These are phyloP conservation scores for Sordaria brevicollis DNA, from an alignment of 495 filamentous ascomycete genomes.

Conservation along the genomic window DNA sequence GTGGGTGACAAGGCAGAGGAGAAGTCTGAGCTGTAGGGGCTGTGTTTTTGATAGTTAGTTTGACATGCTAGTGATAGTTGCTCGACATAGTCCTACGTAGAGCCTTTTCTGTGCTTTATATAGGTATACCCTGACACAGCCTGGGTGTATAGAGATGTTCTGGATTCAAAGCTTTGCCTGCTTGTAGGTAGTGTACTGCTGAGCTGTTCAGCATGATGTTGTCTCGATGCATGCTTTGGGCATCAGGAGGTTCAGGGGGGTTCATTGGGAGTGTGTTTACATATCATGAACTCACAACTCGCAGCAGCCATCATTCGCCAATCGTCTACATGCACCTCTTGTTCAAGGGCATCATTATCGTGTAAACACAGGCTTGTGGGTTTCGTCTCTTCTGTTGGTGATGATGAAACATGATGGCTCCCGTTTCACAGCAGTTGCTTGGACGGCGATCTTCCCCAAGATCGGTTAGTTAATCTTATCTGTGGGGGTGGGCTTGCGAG, in stretches of 20 bases:
- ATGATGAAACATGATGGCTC: neutral
- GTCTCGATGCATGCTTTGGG: neutral
- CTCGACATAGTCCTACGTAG: neutral
- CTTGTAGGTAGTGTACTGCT: neutral
- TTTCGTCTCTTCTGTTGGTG: neutral
- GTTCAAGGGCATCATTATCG: neutral
- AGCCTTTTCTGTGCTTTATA: neutral
- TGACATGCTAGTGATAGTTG: neutral
- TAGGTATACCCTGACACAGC: neutral
- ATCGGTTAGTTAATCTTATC: neutral
- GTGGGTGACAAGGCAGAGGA: constrained; percentile 35
- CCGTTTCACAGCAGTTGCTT: neutral
- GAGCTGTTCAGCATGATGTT: too few species aligned
- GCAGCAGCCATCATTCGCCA: neutral
- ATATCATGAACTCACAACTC: neutral
- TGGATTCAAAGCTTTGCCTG: neutral
- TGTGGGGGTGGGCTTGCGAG: neutral
- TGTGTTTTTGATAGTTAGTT: neutral
- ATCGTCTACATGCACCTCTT: neutral
- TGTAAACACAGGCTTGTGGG: neutral
- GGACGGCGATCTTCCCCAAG: neutral
- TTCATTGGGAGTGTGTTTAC: neutral
- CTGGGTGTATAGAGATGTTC: neutral
- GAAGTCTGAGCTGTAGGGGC: constrained; percentile 33
- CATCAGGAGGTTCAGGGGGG: neutral